Base-by-base conservation (phyloP, 163 green algal genomes). In the Coccomyxa subellipsoidea region DNA sequence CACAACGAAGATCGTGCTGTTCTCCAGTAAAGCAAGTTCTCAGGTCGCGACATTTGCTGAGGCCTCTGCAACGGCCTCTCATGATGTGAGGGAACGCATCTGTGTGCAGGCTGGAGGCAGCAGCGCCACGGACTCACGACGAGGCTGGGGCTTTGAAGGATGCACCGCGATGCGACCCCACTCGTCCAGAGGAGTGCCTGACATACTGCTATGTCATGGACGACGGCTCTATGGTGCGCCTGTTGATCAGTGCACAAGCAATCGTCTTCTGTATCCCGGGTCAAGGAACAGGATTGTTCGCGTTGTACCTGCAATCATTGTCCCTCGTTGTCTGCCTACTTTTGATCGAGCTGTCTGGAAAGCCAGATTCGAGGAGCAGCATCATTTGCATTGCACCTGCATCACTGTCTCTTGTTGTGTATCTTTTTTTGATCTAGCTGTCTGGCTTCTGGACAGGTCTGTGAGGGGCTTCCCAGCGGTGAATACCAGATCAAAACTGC, bases 131-230 rank as follows among this genome's bases (percentile, higher is more conserved):
- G 18, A 32, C 27, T 18, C 66, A 73, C 7, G 66, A 34, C 66
- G 66, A 73, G 8, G 32, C 29, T 34, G 66, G n/a, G 29, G 66
- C 66, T 8, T 36, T 73, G 27, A 23, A 18, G 32, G 37, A 47
- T 39, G 36, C 72, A 9, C 35, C 35, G n/a, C 72, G 37, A 7
- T 80, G 76, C 15, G 36, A 69, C 36, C 76, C 39, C 3, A 39
- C 38, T 0, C 34, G 36, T 12, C 76, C 76, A 34, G 36, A 69
- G 39, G 36, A 59, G 29, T 80, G 76, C 39, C 39, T 80, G 38
- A 80, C 76, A 31, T 80, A 80, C 37, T 59, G 36, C 29, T 80
- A 80, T 10, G 76, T 80, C 31, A 38, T 80, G 36, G 76, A 80
- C 9, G 36, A 59, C 34, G 76, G 76, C 32, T 47, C 70, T 34